Evolutionary conservation across 2,329 filamentous ascomycete species (phyloP), one percentile per base, ranked within the genome.

Genomic region (Dactylellina leptospora): DNA sequence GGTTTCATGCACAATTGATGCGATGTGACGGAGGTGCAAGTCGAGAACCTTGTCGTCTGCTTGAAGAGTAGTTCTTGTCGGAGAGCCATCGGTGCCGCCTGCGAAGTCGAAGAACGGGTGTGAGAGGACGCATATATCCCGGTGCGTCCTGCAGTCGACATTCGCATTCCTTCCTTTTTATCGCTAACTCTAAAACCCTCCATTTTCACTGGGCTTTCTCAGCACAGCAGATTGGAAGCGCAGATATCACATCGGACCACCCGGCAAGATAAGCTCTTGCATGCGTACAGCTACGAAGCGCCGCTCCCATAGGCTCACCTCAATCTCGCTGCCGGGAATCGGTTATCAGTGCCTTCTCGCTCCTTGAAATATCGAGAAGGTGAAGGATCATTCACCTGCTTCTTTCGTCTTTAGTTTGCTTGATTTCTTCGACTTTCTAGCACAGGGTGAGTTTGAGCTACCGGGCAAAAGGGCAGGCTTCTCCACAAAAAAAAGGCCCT

Each of bases 341-440:
- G 13, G 56, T 47, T 71, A 59, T 59, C 59, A 50, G 38, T 50
- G 50, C 44, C 40, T 66, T 50, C 61, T 33, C 8, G 51, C 61
- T 64, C 59, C 59, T 64, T 64, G 53, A 64, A 28, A n/a, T 33
- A 72, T 44, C 60, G 38, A 54, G 47, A 73, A 73, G 61, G 55
- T 56, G 30, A 36, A 56, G 27, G 18, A 48, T 68, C 18, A 16
- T n/a, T n/a, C 48, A 66, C 69, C 69, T 73, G 48, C 62, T 73
- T 45, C 55, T 68, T 73, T 73, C 42, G 61, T 62, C 56, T 11
- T 40, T 73, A 66, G 61, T 38, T 55, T 58, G 30, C 27, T 40
- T 42, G 40, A 47, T 68, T n/a, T 59, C 48, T 33, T 64, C 63
- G 45, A 42, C 44, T 42, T 56, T 63, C 51, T 28, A 42, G 45